phyloP scores from a whole-genome alignment of 148 eudicot genomes.

The Camellia lanceoleosa region DNA sequence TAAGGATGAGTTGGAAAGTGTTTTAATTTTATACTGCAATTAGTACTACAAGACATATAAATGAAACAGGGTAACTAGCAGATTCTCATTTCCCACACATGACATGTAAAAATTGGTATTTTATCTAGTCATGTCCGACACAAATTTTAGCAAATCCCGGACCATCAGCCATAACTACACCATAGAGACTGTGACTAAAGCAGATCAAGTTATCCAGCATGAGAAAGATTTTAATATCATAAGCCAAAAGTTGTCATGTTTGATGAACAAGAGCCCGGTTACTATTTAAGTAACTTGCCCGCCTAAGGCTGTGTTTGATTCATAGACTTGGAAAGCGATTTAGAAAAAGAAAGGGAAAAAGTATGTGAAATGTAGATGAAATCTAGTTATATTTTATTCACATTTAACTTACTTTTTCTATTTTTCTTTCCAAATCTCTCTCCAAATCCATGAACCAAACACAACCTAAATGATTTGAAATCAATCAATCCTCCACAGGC shows the following conservation, averaged over 20 bases:
- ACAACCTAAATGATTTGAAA: not conserved
- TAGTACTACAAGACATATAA: not conserved
- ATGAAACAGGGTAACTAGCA: constrained; percentile 3
- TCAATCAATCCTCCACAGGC: not conserved
- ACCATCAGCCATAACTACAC: not conserved
- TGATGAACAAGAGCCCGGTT: not conserved
- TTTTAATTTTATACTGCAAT: not conserved
- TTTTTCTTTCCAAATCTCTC: too few relatives aligned
- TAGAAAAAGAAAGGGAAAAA: too few relatives aligned
- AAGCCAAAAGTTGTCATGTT: not conserved
- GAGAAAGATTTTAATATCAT: not conserved
- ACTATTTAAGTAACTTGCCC: not conserved
- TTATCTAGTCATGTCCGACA: not conserved
- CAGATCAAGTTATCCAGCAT: not conserved
- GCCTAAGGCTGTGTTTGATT: not conserved
- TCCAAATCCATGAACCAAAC: too few relatives aligned
- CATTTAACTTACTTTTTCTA: too few relatives aligned
- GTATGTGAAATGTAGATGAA: too few relatives aligned
- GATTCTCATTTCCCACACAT: not conserved
- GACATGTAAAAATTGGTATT: not conserved
- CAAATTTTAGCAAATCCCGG: not conserved
- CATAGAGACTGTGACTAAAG: not conserved
- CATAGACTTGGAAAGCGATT: too few relatives aligned
- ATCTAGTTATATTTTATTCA: too few relatives aligned
- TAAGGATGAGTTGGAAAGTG: not conserved